phyloP scores from a whole-genome alignment of 805 yeast species.

The Priceomyces melissophilus region DNA sequence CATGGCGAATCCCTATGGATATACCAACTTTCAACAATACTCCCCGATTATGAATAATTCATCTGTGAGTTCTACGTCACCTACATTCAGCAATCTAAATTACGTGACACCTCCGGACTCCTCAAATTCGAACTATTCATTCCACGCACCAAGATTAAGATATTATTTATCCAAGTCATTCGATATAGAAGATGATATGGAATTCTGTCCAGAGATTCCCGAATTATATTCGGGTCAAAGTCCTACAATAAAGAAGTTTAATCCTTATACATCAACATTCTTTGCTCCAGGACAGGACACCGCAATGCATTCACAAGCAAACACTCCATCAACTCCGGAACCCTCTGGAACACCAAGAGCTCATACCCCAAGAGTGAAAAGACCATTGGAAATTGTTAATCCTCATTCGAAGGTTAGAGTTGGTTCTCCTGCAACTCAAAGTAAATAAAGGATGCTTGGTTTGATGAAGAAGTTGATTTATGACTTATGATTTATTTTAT shows the following conservation, averaged over 20 bases:
- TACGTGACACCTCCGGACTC: slow-evolving; percentile 21
- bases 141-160: slow-evolving; percentile 50
- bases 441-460: slow-evolving; percentile 5
- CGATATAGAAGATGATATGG: slow-evolving; percentile 61
- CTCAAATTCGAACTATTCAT: slow-evolving; percentile 27
- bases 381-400: slow-evolving; percentile 59
- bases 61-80: slow-evolving; percentile 19
- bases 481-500: too few relatives aligned
- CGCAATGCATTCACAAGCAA: slow-evolving; percentile 13
- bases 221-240: slow-evolving; percentile 22
- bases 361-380: slow-evolving; percentile 55
- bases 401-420: slow-evolving; percentile 59
- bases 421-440: slow-evolving; percentile 42
- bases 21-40: slow-evolving; percentile 30
- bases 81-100: slow-evolving; percentile 26
- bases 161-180: slow-evolving; percentile 58
- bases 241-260: slow-evolving; percentile 49
- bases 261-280: slow-evolving; percentile 63
- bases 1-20: slow-evolving; percentile 37
- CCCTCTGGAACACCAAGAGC: slow-evolving; percentile 37
- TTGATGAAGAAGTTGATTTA: too few relatives aligned
- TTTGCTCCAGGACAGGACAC: slow-evolving; percentile 47
- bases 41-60: slow-evolving; percentile 28
- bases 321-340: slow-evolving; percentile 6
- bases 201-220: slow-evolving; percentile 61